These are phyloP conservation scores for Rheum nobile DNA, from an alignment of 148 eudicot species.

Conservation along the genomic window DNA sequence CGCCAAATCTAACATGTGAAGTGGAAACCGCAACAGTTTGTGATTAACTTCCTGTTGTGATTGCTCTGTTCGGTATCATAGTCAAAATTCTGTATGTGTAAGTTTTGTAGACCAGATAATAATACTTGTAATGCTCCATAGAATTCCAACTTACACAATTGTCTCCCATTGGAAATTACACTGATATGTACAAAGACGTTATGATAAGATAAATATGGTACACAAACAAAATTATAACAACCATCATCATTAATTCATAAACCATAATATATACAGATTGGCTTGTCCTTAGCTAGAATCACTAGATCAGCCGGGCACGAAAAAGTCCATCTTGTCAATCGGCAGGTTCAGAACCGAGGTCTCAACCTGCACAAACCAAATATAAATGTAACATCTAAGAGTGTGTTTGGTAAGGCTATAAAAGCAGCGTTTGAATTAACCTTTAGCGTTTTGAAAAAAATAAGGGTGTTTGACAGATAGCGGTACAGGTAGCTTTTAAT, in stretches of 20 bases:
- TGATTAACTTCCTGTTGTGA: too few relatives aligned
- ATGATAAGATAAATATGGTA: background rate
- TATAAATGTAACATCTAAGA: too few relatives aligned
- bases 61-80: background rate
- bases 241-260: background rate
- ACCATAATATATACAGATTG: background rate
- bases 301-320: constrained; percentile 56
- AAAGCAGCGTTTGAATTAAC: too few relatives aligned
- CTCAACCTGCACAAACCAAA: constrained; percentile 40
- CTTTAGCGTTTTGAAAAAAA: too few relatives aligned
- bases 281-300: background rate
- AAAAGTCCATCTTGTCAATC: constrained; percentile 87
- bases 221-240: background rate
- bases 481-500: too few relatives aligned
- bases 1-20: constrained; percentile 4
- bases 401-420: too few relatives aligned
- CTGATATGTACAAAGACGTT: background rate
- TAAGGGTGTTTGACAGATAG: too few relatives aligned
- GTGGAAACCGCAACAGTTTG: background rate
- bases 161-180: background rate
- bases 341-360: constrained; percentile 78
- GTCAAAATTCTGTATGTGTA: too few relatives aligned
- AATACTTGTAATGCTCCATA: background rate
- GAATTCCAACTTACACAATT: background rate
- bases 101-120: background rate